Evolutionary conservation across 192 early-diverging fungal genomes (phyloP).

Genomic region (Geranomyces variabilis): DNA sequence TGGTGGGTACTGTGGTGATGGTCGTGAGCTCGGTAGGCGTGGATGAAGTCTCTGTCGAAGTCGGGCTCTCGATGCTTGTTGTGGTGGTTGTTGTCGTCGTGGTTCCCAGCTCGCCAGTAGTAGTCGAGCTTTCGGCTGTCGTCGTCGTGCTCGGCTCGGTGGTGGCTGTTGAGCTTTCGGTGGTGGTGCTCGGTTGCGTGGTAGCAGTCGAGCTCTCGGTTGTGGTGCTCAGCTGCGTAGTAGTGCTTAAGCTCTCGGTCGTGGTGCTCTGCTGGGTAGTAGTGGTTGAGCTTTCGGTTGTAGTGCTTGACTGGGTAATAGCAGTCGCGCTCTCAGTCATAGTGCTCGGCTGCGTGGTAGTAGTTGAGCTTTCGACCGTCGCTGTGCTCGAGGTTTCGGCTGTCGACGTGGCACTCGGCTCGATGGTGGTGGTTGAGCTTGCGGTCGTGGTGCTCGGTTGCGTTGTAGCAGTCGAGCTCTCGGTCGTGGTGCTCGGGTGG

Average conservation of each 20-base stretch:
- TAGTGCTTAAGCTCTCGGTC: not conserved
- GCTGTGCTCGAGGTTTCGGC: not conserved
- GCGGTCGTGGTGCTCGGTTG: too few relatives aligned
- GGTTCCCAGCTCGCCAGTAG: not conserved
- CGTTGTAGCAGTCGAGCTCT: not conserved
- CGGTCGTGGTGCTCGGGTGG: not conserved
- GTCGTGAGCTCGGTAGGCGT: not conserved
- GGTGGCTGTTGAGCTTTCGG: not conserved
- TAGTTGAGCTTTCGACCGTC: not conserved
- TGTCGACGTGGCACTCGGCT: too few relatives aligned
- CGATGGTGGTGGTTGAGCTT: too few relatives aligned
- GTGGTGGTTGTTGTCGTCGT: too few relatives aligned
- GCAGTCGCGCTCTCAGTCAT: not conserved
- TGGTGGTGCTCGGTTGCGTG: not conserved
- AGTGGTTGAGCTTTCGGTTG: not conserved
- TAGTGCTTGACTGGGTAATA: not conserved
- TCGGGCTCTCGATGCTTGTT: not conserved
- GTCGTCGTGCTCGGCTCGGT: not conserved
- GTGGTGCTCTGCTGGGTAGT: not conserved
- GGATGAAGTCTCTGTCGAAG: slow-evolving; percentile 6
- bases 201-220: not conserved
- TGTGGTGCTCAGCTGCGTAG: not conserved
- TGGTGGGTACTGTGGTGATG: not conserved
- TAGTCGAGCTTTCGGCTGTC: not conserved
- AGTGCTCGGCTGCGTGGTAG: not conserved